Base-by-base conservation (phyloP, 495 filamentous ascomycete species). In the Apodospora peruviana region DNA sequence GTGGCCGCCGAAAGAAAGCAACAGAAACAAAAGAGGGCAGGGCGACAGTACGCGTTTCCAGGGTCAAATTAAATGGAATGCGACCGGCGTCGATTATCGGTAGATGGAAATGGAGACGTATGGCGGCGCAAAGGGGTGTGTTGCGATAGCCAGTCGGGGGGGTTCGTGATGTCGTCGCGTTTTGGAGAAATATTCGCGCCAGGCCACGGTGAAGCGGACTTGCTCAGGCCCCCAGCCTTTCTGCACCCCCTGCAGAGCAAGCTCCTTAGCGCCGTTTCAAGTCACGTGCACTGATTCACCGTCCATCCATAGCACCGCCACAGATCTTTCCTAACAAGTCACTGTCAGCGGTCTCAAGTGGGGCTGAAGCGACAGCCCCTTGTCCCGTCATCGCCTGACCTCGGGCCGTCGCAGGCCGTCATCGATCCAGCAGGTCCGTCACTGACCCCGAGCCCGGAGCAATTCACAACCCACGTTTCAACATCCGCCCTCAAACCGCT, bases 141-240 rank as follows among this genome's bases (percentile, higher is more conserved):
- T 40, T 51, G 52, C 41, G 59, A 53, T 57, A 56, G 43, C 16
- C 20, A 25, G 40, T 47, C 42, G 46, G 56, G 50, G 47, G 47
- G 52, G 48, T 60, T 58, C 56, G 55, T 63, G 53, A 58, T 56
- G 37, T 50, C 41, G 59, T 62, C 61, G 61, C 62, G 62, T 57
- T 56, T n/a, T 65, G 52, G 61, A 60, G 57, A 61, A 65, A 60
- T 62, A 49, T 57, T 65, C 60, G 62, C 60, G 60, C 58, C 57
- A 42, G 44, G 46, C 52, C 44, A 57, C 24, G 46, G 45, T 40
- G 50, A 55, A 51, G 43, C 39, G 40, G 19, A 38, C 36, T 17
- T 40, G 20, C 35, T 54, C 21, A 49, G 46, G 25, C 42, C 39
- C 39, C 39, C 39, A 21, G 39, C 19, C 19, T 41, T 22, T 18